A percentile compares a stretch with the other conserved stretches of the same genome.
phyloP scores from a whole-genome alignment of 441 rosid genomes.

The Erysimum pusillum region DNA sequence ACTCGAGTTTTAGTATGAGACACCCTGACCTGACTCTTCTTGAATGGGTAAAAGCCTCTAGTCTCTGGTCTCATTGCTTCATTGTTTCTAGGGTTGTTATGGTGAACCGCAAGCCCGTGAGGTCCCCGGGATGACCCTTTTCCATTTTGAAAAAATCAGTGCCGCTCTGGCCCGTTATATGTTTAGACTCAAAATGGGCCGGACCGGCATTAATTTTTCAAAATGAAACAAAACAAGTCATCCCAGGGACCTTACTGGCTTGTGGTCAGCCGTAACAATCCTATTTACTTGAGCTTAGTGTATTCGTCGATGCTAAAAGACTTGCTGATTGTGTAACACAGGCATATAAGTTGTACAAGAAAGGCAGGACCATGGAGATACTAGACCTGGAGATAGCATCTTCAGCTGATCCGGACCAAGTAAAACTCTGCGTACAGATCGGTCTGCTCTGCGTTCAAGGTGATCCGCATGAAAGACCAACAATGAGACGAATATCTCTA shows the following conservation, averaged over 20 bases:
- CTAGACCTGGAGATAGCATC: slow-evolving; percentile 63
- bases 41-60: slow-evolving; percentile 79
- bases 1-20: slow-evolving; percentile 59
- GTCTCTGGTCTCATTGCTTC: slow-evolving; percentile 6
- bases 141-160: too few relatives aligned
- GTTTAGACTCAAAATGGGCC: neutral
- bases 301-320: slow-evolving; percentile 5
- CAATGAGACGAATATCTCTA: slow-evolving; percentile 68
- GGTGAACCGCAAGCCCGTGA: neutral
- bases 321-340: slow-evolving; percentile 44
- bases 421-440: slow-evolving; percentile 72
- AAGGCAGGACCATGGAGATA: slow-evolving; percentile 71
- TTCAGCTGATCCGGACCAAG: slow-evolving; percentile 63
- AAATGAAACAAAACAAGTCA: neutral
- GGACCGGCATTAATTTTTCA: neutral
- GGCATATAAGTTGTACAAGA: slow-evolving; percentile 80
- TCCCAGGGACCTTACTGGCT: neutral
- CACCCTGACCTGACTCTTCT: slow-evolving; percentile 70
- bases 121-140: too few relatives aligned
- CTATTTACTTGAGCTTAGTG: neutral
- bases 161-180: neutral
- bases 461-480: slow-evolving; percentile 74
- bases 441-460: slow-evolving; percentile 86
- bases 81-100: slow-evolving; percentile 7
- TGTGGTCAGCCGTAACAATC: neutral